Evolutionary conservation across 345 rosid species (phyloP).

Genomic region (Pugionium dolabratum): DNA sequence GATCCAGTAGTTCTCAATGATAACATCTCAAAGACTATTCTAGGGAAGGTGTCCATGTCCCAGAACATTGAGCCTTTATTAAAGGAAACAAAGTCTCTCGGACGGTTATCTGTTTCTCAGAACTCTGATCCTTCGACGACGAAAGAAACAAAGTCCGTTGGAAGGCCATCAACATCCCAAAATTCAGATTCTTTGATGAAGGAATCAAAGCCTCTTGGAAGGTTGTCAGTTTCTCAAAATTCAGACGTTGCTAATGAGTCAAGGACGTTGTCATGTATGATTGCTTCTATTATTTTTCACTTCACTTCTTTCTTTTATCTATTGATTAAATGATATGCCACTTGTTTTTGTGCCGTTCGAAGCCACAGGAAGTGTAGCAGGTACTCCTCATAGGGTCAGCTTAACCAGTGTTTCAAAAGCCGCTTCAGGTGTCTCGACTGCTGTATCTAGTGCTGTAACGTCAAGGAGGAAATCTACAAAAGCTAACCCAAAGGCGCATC

Average conservation of each 20-base stretch:
- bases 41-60: slow-evolving; percentile 56
- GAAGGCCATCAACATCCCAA: slow-evolving; percentile 77
- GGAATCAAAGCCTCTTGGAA: slow-evolving; percentile 44
- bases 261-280: slow-evolving; percentile 60
- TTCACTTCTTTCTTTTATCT: slow-evolving; percentile 8
- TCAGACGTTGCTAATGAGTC: slow-evolving; percentile 67
- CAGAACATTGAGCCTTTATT: slow-evolving; percentile 50
- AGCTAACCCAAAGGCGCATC: slow-evolving; percentile 50
- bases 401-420: slow-evolving; percentile 48
- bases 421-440: slow-evolving; percentile 42
- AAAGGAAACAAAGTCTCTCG: slow-evolving; percentile 83
- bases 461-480: slow-evolving; percentile 57
- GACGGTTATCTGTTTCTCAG: slow-evolving; percentile 80
- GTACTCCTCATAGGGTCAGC: slow-evolving; percentile 74
- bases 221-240: slow-evolving; percentile 53
- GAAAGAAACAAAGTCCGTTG: slow-evolving; percentile 41
- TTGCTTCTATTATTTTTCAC: slow-evolving; percentile 31
- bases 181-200: slow-evolving; percentile 33
- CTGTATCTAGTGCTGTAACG: slow-evolving; percentile 50
- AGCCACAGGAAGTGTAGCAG: slow-evolving; percentile 78
- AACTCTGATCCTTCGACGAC: slow-evolving; percentile 52
- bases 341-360: slow-evolving; percentile 45
- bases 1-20: slow-evolving; percentile 60
- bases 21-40: slow-evolving; percentile 54
- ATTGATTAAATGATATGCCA: slow-evolving; percentile 16